Evolutionary conservation across 129 eudicot genomes (phyloP).

Genomic region (Heracleum sosnowskyi): DNA sequence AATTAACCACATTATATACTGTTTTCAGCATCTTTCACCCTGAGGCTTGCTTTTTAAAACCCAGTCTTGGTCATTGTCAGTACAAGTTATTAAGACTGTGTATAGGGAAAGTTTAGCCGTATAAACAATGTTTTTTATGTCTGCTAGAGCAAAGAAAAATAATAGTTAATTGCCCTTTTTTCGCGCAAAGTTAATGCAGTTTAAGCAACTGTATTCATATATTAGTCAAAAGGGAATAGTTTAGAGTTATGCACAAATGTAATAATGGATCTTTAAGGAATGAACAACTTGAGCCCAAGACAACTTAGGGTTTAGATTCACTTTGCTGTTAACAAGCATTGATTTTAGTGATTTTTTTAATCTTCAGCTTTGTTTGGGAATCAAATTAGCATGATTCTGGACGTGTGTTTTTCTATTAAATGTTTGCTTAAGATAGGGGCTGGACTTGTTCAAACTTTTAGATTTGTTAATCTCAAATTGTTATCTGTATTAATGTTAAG

Average conservation of each 20-base stretch:
- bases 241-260: not conserved
- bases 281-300: not conserved
- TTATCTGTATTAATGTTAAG: not conserved
- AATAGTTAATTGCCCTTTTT: not conserved
- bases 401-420: not conserved
- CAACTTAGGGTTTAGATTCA: not conserved
- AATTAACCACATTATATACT: not conserved
- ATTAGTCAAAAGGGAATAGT: not conserved
- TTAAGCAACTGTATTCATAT: not conserved
- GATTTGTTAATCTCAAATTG: not conserved
- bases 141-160: not conserved
- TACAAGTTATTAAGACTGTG: not conserved
- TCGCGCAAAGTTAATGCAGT: not conserved
- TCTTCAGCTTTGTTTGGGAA: not conserved
- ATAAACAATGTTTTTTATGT: not conserved
- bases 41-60: not conserved
- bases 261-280: not conserved
- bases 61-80: not conserved
- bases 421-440: not conserved
- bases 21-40: not conserved
- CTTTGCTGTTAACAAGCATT: not conserved
- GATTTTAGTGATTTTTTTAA: not conserved
- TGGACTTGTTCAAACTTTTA: not conserved
- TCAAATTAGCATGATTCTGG: not conserved
- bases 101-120: not conserved